A percentile compares a stretch with the other conserved stretches of the same genome.
Evolutionary conservation across 257 asterid species (phyloP).

Genomic region (Solanum okadae): DNA sequence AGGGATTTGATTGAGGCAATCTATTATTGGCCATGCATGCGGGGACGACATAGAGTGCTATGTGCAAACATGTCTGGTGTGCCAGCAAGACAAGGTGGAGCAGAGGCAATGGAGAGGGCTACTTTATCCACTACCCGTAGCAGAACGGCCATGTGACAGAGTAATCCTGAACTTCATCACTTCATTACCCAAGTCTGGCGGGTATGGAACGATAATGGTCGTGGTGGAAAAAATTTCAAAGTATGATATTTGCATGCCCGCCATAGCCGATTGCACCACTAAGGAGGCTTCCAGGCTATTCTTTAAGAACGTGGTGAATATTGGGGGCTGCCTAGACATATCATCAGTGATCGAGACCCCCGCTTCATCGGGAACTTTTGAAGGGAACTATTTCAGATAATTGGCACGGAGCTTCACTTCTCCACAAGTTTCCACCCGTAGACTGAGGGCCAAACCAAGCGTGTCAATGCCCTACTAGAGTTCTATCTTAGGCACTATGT

Average conservation of each 20-base stretch:
- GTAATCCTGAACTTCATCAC: not conserved
- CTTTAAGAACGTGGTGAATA: not conserved
- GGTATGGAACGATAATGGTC: not conserved
- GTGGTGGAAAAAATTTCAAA: not conserved
- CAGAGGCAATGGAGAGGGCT: accelerated
- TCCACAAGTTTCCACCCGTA: not conserved
- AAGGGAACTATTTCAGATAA: no score
- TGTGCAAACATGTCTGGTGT: no score
- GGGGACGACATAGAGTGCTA: no score
- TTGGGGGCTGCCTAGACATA: not conserved
- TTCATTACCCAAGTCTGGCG: not conserved
- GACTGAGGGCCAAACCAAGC: not conserved
- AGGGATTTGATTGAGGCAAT: not conserved
- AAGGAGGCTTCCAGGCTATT: not conserved
- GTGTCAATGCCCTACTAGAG: not conserved
- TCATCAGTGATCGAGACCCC: not conserved
- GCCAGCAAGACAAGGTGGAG: not conserved
- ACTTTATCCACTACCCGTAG: not conserved
- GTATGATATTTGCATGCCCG: accelerated
- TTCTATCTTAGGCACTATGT: not conserved
- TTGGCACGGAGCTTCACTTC: not conserved
- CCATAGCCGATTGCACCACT: not conserved
- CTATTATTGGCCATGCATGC: not conserved
- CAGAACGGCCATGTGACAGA: not conserved
- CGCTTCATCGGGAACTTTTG: not conserved